Evolutionary conservation across 1,284 basidiomycete species (phyloP).

Genomic region (Wallemia mellicola): DNA sequence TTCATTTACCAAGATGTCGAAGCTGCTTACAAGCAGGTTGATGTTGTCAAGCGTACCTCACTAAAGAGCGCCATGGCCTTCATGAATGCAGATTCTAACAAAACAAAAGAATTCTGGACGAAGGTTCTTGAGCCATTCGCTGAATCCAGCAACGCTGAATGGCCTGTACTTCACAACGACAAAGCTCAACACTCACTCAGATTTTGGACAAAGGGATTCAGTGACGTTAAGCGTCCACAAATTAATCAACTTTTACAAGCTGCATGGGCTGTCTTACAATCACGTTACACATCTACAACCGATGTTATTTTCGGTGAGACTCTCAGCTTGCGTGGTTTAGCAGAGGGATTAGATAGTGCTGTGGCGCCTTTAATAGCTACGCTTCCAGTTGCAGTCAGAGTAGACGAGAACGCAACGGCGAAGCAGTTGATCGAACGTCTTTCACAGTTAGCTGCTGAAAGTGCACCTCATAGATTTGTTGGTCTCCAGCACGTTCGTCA

Average conservation of each 20-base stretch:
- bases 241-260: slow-evolving; percentile 12
- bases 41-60: not conserved
- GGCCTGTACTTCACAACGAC: not conserved
- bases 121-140: not conserved
- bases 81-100: not conserved
- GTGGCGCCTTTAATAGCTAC: slow-evolving; percentile 12
- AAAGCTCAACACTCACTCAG: not conserved
- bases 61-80: not conserved
- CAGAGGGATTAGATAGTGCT: slow-evolving; percentile 8
- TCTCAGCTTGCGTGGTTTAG: slow-evolving; percentile 9
- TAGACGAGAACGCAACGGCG: slow-evolving; percentile 4
- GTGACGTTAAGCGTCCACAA: not conserved
- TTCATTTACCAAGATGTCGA: not conserved
- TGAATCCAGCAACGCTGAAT: not conserved
- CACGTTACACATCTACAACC: slow-evolving; percentile 10
- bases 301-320: slow-evolving; percentile 12
- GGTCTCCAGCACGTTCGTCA: slow-evolving; percentile 8
- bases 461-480: slow-evolving; percentile 8
- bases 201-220: not conserved
- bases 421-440: slow-evolving; percentile 6
- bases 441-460: slow-evolving; percentile 7
- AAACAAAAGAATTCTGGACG: not conserved
- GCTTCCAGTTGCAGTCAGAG: slow-evolving; percentile 10
- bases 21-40: not conserved
- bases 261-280: slow-evolving; percentile 13